Evolutionary conservation across 495 filamentous ascomycete species (phyloP).

Genomic region (Rostrohypoxylon terebratum): DNA sequence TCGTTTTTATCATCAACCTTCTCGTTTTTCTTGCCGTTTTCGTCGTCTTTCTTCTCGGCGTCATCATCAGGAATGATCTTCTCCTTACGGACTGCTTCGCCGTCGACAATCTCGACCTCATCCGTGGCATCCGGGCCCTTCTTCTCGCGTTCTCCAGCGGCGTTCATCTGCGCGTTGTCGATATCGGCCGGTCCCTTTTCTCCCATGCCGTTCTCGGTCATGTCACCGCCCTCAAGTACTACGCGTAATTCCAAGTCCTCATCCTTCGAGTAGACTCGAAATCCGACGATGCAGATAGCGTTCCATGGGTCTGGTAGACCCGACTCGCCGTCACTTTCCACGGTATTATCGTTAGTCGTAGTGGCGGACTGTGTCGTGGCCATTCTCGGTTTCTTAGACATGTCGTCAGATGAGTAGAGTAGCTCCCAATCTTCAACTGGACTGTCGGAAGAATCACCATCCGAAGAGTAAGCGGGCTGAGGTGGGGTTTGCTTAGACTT

Average conservation of each 20-base stretch:
- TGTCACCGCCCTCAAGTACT: slow-evolving; percentile 62
- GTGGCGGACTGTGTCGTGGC: slow-evolving; percentile 42
- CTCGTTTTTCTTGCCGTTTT: slow-evolving; percentile 47
- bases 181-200: slow-evolving; percentile 62
- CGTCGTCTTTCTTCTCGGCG: slow-evolving; percentile 37
- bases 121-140: slow-evolving; percentile 42
- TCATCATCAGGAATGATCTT: slow-evolving; percentile 54
- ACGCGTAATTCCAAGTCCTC: slow-evolving; percentile 59
- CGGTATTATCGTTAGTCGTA: slow-evolving; percentile 43
- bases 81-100: slow-evolving; percentile 52
- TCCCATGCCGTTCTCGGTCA: slow-evolving; percentile 62
- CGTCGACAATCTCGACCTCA: slow-evolving; percentile 54
- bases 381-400: slow-evolving; percentile 61
- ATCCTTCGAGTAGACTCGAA: slow-evolving; percentile 64
- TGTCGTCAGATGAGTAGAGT: slow-evolving; percentile 63
- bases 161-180: slow-evolving; percentile 64
- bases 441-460: slow-evolving; percentile 62
- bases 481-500: slow-evolving; percentile 26
- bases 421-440: slow-evolving; percentile 64
- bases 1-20: slow-evolving; percentile 8
- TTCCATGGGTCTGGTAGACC: slow-evolving; percentile 64
- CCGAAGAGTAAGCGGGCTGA: slow-evolving; percentile 45
- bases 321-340: slow-evolving; percentile 60
- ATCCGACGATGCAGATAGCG: slow-evolving; percentile 61
- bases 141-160: slow-evolving; percentile 56